Evolutionary conservation across 2,329 filamentous ascomycete genomes (phyloP).

Genomic region (Chalaropsis thielavioides): DNA sequence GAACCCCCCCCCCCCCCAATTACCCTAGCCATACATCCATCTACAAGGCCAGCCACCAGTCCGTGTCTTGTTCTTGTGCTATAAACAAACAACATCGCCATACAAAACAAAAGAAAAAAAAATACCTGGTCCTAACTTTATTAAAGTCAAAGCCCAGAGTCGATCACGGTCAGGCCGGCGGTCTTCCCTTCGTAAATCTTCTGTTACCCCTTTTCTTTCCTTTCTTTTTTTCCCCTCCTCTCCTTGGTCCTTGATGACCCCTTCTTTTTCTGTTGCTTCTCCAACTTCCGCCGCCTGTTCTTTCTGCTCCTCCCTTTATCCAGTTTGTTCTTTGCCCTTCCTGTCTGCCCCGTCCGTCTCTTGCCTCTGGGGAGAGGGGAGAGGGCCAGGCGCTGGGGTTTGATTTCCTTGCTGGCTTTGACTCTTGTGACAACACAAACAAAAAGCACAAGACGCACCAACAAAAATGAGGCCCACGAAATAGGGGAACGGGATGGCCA

Average conservation of each 20-base stretch:
- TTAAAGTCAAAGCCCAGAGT: too few species aligned
- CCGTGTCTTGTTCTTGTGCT: not conserved
- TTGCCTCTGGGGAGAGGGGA: too few species aligned
- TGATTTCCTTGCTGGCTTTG: not conserved
- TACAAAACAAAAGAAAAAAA: not conserved
- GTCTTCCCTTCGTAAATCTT: not conserved
- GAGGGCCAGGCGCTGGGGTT: not conserved
- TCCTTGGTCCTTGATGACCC: not conserved
- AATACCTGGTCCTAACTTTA: constrained; percentile 1
- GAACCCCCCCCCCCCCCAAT: not conserved
- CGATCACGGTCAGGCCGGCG: constrained; percentile 1
- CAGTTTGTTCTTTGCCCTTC: not conserved
- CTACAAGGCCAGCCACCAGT: too few species aligned
- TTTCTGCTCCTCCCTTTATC: not conserved
- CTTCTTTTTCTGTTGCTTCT: too few species aligned
- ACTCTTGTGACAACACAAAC: not conserved
- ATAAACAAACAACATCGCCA: not conserved
- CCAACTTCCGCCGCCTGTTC: not conserved
- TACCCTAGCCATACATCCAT: too few species aligned
- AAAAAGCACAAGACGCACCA: not conserved
- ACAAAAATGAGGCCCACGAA: constrained; percentile 4
- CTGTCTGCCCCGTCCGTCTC: not conserved
- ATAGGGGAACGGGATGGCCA: not conserved
- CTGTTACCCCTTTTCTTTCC: not conserved
- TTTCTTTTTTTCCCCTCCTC: not conserved